Evolutionary conservation across 139 green algal species (phyloP).

Genomic region (Mychonastes homosphaera): DNA sequence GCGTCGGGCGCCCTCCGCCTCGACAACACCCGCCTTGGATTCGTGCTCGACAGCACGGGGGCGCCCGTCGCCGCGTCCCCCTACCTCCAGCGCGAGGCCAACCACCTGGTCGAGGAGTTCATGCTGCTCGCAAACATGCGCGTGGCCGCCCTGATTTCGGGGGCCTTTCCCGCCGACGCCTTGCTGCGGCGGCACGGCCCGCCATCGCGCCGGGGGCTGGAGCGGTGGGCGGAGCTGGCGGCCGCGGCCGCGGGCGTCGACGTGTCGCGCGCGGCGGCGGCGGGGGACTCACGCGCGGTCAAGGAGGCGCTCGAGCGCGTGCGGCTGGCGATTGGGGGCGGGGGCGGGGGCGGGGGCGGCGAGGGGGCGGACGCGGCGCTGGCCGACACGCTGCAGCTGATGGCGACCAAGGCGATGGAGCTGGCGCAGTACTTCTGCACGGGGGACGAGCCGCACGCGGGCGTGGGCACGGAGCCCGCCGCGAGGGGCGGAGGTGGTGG

Average conservation of each 20-base stretch:
- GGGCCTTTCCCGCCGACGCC: conserved; percentile 51
- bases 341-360: background rate
- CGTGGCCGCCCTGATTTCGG: conserved; percentile 62
- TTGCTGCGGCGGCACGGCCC: conserved; percentile 43
- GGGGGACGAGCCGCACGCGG: conserved; percentile 23
- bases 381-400: conserved; percentile 25
- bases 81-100: conserved; percentile 59
- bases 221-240: background rate
- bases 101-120: conserved; percentile 94
- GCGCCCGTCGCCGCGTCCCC: conserved; percentile 36
- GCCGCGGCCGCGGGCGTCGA: conserved; percentile 1
- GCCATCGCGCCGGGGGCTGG: background rate
- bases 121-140: conserved; percentile 94
- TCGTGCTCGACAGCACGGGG: conserved; percentile 60
- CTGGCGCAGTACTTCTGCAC: conserved; percentile 86
- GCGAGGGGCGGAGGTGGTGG: no score
- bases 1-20: conserved; percentile 57
- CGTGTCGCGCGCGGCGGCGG: no score
- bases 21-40: conserved; percentile 70
- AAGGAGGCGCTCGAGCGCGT: no score
- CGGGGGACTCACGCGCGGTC: no score
- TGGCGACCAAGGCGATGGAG: conserved; percentile 87
- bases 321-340: background rate
- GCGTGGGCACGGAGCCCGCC: no score
- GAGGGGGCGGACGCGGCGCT: conserved; percentile 1